Evolutionary conservation across 345 rosid genomes (phyloP), one percentile per base, ranked within the genome.

Genomic region (Moricandia arvensis): DNA sequence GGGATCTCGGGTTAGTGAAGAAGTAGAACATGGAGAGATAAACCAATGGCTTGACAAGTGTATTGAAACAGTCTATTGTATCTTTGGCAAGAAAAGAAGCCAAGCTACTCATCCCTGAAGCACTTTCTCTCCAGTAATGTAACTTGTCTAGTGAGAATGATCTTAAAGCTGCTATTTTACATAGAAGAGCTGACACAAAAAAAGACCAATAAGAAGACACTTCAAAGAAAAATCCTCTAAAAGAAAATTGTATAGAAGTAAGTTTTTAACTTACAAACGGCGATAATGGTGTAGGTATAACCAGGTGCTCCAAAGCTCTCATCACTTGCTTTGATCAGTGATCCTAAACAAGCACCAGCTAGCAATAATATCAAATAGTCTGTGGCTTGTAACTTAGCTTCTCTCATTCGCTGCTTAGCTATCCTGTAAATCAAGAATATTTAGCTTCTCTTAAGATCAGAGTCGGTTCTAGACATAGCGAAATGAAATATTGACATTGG

Each of bases 31-130:
- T 95, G 4, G 98, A 89, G 74, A 95, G 91, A 77, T 92, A 92
- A 54, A 92, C 93, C 67, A 89, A 84, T 13, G 99, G 96, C 79
- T 95, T 95, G 81, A 92, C 82, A 75, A 82, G 88, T 1, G 87
- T 88, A 63, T 88, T 92, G 79, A 87, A 95, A 70, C 83, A 88
- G 78, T 95, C 99, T 6, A 95, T 72, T 5, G 97, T 87, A 71
- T 95, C 97, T 86, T 88, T 95, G 26, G 99, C 97, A 41, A 95
- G 89, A 76, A 95, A 95, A 81, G 86, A 87, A 63, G 99, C 99
- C 49, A 85, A 82, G 81, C 89, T 95, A 84, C 93, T 95, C 90
- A 92, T 89, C 68, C 99, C 97, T 0, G 99, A 89, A 17, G 93
- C 84, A 72, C 93, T 92, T 80, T 92, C 99, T 78, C 99, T 86